These are phyloP conservation scores for Euptelea pleiosperma DNA, from an alignment of 164 flowering plant species.

Conservation along the genomic window DNA sequence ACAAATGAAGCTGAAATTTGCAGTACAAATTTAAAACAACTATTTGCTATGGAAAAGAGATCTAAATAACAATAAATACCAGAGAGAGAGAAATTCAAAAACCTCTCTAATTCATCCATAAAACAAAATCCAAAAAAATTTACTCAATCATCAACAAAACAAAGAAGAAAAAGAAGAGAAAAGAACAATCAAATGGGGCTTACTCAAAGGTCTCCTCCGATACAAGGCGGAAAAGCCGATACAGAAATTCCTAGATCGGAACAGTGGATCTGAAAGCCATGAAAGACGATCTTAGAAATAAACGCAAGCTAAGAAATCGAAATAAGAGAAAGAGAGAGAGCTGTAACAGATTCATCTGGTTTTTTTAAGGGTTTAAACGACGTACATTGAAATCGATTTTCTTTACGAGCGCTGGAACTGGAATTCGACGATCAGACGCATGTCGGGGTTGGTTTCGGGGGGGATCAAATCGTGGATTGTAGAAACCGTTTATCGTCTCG, in stretches of 20 bases:
- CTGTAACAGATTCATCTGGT: not conserved
- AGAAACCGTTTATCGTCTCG: slow-evolving; percentile 13
- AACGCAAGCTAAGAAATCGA: slow-evolving; percentile 1
- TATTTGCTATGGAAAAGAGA: too few species aligned
- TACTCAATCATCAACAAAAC: too few species aligned
- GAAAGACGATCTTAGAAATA: not conserved
- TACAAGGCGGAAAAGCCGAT: not conserved
- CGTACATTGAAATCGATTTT: not conserved
- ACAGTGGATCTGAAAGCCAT: slow-evolving; percentile 7
- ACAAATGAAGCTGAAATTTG: not conserved
- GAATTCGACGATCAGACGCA: not conserved
- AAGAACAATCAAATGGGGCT: too few species aligned
- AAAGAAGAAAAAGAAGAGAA: too few species aligned
- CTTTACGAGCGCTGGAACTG: not conserved
- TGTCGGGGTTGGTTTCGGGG: slow-evolving; percentile 10
- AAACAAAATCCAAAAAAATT: not conserved
- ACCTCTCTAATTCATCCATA: not conserved
- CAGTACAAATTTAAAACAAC: not conserved
- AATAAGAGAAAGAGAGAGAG: not conserved
- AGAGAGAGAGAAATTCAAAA: too few species aligned
- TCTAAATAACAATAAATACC: too few species aligned
- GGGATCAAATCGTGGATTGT: slow-evolving; percentile 6
- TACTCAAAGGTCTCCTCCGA: slow-evolving; percentile 8
- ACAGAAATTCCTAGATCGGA: not conserved
- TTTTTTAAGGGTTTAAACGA: not conserved